Conservation (phyloP, 305 asterid species). For the Ilex paraguariensis region DNA sequence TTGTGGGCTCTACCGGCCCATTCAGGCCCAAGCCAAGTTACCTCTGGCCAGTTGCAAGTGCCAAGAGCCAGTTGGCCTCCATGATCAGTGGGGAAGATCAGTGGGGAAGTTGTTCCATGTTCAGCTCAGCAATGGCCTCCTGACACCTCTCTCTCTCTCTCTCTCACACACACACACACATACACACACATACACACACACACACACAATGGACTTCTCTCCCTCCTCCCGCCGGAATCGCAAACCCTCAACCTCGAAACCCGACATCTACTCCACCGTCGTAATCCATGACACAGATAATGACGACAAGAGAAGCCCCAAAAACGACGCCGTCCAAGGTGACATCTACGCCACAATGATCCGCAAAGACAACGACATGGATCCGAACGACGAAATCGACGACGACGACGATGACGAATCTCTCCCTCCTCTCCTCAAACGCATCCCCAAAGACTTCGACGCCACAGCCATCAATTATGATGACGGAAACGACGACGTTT, state of each 20-base stretch:
- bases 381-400: constrained; percentile 50
- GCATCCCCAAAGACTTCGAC: constrained; percentile 89
- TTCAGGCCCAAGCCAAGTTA: no score
- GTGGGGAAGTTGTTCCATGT: no score
- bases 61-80: no score
- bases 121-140: no score
- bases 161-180: background rate
- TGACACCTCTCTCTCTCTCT: background rate
- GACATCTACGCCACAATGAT: background rate
- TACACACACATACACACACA: no score
- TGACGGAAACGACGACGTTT: constrained; percentile 34
- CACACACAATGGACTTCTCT: constrained; percentile 53
- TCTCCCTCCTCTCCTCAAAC: constrained; percentile 80
- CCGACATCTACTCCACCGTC: constrained; percentile 65
- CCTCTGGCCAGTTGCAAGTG: no score
- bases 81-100: no score
- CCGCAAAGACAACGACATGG: background rate
- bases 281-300: constrained; percentile 35
- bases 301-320: constrained; percentile 18
- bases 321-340: constrained; percentile 19
- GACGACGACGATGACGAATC: constrained; percentile 63
- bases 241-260: constrained; percentile 52
- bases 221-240: constrained; percentile 64
- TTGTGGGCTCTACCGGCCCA: no score
- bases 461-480: constrained; percentile 45